These are phyloP conservation scores for Nitzschia sp. DNA, from an alignment of 108 stramenopile species.

Conservation along the genomic window DNA sequence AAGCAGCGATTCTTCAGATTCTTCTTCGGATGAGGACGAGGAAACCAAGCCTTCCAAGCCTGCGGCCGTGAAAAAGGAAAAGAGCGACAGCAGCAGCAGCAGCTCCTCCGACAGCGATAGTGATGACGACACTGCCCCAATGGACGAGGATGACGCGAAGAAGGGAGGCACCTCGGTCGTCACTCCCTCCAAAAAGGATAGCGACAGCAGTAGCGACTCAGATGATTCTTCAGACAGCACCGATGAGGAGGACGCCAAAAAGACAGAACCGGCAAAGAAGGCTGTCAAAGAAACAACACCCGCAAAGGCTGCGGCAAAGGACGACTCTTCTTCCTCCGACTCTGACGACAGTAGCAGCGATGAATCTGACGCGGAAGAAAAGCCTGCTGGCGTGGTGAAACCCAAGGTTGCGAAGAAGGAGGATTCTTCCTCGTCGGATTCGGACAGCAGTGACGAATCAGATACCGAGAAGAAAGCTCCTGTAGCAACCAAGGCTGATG, in stretches of 20 bases:
- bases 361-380: no score
- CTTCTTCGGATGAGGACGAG: conserved; percentile 17
- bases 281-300: conserved; percentile 4
- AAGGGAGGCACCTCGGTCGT: background rate
- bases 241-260: conserved; percentile 24
- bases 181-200: no score
- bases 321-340: background rate
- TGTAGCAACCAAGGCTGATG: no score
- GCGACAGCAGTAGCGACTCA: no score
- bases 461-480: no score
- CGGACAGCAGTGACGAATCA: conserved; percentile 2
- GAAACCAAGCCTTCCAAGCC: background rate
- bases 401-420: background rate
- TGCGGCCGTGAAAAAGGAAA: background rate
- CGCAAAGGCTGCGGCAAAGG: background rate
- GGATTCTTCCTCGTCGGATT: background rate
- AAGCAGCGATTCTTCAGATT: conserved; percentile 19
- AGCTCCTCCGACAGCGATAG: conserved; percentile 5
- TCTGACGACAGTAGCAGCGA: no score
- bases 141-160: background rate
- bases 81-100: conserved; percentile 11
- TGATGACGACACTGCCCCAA: background rate
- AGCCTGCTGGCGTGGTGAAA: background rate
- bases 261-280: no score
- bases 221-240: conserved; percentile 18